phyloP scores from a whole-genome alignment of 2,329 filamentous ascomycete species.

The Pseudogymnoascus sp. region DNA sequence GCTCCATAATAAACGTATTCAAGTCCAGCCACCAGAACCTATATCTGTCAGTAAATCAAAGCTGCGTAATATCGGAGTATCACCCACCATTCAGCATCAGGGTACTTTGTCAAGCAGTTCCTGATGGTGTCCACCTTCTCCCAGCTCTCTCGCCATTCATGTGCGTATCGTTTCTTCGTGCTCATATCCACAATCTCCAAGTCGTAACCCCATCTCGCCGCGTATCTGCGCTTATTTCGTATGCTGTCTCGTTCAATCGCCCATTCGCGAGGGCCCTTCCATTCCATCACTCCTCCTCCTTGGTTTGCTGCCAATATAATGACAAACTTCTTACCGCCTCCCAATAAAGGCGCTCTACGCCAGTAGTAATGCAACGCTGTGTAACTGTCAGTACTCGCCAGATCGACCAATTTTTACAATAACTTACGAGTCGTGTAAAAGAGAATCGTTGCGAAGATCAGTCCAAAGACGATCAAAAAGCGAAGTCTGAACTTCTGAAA shows the following conservation, averaged over 20 bases:
- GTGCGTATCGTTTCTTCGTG: conserved; percentile 95
- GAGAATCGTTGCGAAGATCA: conserved; percentile 56
- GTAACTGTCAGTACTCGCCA: conserved; percentile 16
- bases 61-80: neutral
- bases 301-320: conserved; percentile 90
- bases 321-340: conserved; percentile 85
- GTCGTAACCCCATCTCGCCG: conserved; percentile 83
- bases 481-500: conserved; percentile 61
- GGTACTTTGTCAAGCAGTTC: conserved; percentile 85
- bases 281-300: conserved; percentile 96
- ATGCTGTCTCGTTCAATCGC: conserved; percentile 95
- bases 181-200: conserved; percentile 97
- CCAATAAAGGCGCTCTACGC: conserved; percentile 65
- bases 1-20: conserved; percentile 98
- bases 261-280: conserved; percentile 97
- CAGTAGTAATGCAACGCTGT: conserved; percentile 48
- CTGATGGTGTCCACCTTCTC: conserved; percentile 96
- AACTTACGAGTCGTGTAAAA: conserved; percentile 71
- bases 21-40: conserved; percentile 99
- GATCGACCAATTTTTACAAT: conserved; percentile 7
- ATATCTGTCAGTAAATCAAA: conserved; percentile 26
- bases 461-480: conserved; percentile 49
- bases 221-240: conserved; percentile 89
- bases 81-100: conserved; percentile 86
- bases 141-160: conserved; percentile 99